Evolutionary conservation across 148 eudicot species (phyloP).

Genomic region (Selenicereus undatus): DNA sequence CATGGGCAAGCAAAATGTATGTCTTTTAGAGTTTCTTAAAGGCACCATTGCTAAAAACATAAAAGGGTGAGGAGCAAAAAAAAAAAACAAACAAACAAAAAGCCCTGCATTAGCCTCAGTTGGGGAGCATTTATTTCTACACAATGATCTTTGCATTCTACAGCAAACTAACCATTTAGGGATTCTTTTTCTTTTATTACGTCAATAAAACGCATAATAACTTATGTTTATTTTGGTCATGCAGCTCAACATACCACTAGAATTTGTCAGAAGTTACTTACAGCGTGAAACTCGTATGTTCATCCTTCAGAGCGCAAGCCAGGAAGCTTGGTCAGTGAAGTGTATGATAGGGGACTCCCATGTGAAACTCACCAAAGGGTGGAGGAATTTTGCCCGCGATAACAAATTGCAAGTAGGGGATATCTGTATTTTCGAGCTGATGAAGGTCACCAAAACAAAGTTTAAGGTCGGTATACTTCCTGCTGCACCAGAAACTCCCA

Average conservation of each 20-base stretch:
- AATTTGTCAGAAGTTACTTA: conserved; percentile 9
- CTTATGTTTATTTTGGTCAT: background rate
- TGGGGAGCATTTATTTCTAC: too few species aligned
- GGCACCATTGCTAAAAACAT: too few species aligned
- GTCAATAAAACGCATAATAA: background rate
- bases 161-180: background rate
- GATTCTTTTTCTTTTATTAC: background rate
- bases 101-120: too few species aligned
- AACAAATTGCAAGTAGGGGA: conserved; percentile 17
- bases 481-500: background rate
- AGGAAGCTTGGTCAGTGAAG: conserved; percentile 5
- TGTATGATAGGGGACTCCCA: background rate
- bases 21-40: too few species aligned
- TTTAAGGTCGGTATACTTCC: conserved; percentile 1
- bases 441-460: background rate
- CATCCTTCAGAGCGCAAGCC: background rate
- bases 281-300: background rate
- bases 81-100: too few species aligned
- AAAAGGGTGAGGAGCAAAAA: too few species aligned
- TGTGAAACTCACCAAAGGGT: conserved; percentile 10
- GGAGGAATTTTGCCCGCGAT: conserved; percentile 15
- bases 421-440: conserved; percentile 29
- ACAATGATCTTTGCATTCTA: background rate
- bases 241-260: conserved; percentile 15
- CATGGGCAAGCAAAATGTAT: too few species aligned